Conservation (phyloP, 805 yeast species). For the Starmerella tilneyi region DNA sequence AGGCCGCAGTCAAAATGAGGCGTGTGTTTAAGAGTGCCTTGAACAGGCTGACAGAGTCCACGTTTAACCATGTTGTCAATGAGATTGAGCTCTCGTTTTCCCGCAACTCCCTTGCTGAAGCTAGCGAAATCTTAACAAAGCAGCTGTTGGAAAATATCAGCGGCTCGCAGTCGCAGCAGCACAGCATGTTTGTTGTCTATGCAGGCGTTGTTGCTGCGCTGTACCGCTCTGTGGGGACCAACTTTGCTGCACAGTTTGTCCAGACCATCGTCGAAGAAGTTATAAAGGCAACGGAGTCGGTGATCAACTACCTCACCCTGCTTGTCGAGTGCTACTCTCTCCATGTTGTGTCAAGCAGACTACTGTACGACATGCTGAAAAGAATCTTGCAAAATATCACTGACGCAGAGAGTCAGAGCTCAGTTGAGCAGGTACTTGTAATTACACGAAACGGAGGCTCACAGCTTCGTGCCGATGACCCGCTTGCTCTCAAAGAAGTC, state of each 20-base stretch:
- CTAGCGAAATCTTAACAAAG: slow-evolving; percentile 56
- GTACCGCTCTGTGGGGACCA: slow-evolving; percentile 70
- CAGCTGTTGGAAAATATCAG: slow-evolving; percentile 56
- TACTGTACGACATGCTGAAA: slow-evolving; percentile 67
- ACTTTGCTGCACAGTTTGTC: slow-evolving; percentile 77
- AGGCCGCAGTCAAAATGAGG: slow-evolving; percentile 35
- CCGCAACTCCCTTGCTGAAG: slow-evolving; percentile 66
- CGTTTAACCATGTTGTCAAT: slow-evolving; percentile 56
- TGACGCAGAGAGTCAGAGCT: slow-evolving; percentile 37
- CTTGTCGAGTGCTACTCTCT: slow-evolving; percentile 68
- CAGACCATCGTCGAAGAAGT: slow-evolving; percentile 50
- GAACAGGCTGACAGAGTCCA: slow-evolving; percentile 83
- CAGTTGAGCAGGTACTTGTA: slow-evolving; percentile 67
- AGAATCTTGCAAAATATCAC: slow-evolving; percentile 42
- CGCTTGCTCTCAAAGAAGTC: slow-evolving; percentile 71
- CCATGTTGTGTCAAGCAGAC: slow-evolving; percentile 60
- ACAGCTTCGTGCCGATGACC: slow-evolving; percentile 83
- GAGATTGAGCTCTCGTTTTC: slow-evolving; percentile 56
- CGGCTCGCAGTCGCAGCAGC: slow-evolving; percentile 57
- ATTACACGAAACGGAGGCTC: slow-evolving; percentile 69
- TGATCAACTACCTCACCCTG: slow-evolving; percentile 53
- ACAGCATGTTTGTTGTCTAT: slow-evolving; percentile 67
- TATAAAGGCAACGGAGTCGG: neutral
- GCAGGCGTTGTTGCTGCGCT: slow-evolving; percentile 67
- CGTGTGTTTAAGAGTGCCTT: slow-evolving; percentile 69